Base-by-base conservation (phyloP, 768 basidiomycete species). In the Boletus rubroflammeus region DNA sequence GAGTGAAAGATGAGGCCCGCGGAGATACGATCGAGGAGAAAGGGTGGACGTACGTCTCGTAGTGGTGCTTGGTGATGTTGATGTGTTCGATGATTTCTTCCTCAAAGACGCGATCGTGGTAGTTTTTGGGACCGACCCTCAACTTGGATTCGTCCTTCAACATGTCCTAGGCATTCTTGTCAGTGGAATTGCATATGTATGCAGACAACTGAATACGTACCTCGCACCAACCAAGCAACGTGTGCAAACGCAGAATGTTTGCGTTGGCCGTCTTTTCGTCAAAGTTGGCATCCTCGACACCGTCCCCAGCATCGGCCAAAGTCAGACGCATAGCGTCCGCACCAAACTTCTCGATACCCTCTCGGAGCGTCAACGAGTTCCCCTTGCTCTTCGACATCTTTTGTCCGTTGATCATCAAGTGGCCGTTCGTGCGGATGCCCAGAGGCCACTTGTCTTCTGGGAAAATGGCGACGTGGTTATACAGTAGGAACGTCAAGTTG, bases 311-410 rank as follows among this genome's bases (percentile, higher is more conserved):
- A 75, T 98, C 96, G 25, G 97, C 97, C 72, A 99, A 78, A 19
- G 85, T 81, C 75, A 99, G 73, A 51, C 97, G 80, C 64, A 89
- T 95, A 31, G 95, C 92, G 69, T 98, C 97, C 34, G 97, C 94
- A 54, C 97, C 97, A 66, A 96, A 98, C 78, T 98, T 98, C 72
- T 85, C 79, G 55, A 96, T 84, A 1, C 89, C 82, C 66, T 99
- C 90, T 51, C 83, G 75, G 69, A 98, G 75, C 0, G 96, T 99
- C 77, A 98, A 76, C 53, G 87, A 91, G 73, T 99, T 99, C 11
- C 97, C 97, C 42, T 88, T 94, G 70, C 88, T 90, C 81, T 98
- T 99, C 38, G 85, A 87, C 97, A 99, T 99, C 78, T 98, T 99
- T 78, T 94, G 88, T 19, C 96, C 95, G 71, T 99, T 98, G 70